Percentiles rank a stretch among this genome's conserved stretches.
Conservation (phyloP, 768 basidiomycete species). For the Suillus spraguei region DNA sequence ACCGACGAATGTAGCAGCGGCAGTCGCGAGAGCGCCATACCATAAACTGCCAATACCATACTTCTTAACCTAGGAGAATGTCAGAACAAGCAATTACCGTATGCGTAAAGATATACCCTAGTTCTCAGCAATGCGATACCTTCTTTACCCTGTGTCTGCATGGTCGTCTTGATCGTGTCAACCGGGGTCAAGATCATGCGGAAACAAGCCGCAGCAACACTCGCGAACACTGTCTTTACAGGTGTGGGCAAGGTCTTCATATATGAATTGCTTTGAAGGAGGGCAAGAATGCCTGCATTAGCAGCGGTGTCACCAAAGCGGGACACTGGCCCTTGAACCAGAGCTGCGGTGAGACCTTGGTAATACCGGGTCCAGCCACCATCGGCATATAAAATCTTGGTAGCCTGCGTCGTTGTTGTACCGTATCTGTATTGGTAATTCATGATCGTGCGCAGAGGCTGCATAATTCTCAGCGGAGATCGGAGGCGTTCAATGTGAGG, state of each 20-base stretch:
- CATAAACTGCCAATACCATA: slow-evolving; percentile 82
- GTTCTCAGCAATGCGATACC: slow-evolving; percentile 68
- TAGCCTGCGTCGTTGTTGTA: slow-evolving; percentile 68
- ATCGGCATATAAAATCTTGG: slow-evolving; percentile 68
- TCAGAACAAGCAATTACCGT: background rate
- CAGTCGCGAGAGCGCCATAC: slow-evolving; percentile 92
- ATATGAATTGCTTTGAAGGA: slow-evolving; percentile 76
- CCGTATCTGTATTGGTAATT: slow-evolving; percentile 95
- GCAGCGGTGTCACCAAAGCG: slow-evolving; percentile 97
- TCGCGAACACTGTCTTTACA: slow-evolving; percentile 80
- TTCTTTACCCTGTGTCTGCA: slow-evolving; percentile 85
- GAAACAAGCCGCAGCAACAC: slow-evolving; percentile 78
- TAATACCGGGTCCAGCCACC: slow-evolving; percentile 88
- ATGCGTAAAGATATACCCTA: slow-evolving; percentile 47
- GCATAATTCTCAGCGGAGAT: slow-evolving; percentile 5
- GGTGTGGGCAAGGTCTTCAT: slow-evolving; percentile 62
- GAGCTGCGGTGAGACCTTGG: slow-evolving; percentile 82
- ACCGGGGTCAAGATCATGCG: slow-evolving; percentile 92
- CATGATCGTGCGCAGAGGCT: slow-evolving; percentile 97
- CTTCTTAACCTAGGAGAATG: slow-evolving; percentile 53
- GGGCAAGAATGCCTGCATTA: slow-evolving; percentile 87
- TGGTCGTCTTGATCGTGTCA: slow-evolving; percentile 93
- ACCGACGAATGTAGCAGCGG: slow-evolving; percentile 92
- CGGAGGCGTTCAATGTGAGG: background rate
- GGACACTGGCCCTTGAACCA: slow-evolving; percentile 81